Conservation (phyloP, 805 yeast genomes). For the Lachancea cidri region DNA sequence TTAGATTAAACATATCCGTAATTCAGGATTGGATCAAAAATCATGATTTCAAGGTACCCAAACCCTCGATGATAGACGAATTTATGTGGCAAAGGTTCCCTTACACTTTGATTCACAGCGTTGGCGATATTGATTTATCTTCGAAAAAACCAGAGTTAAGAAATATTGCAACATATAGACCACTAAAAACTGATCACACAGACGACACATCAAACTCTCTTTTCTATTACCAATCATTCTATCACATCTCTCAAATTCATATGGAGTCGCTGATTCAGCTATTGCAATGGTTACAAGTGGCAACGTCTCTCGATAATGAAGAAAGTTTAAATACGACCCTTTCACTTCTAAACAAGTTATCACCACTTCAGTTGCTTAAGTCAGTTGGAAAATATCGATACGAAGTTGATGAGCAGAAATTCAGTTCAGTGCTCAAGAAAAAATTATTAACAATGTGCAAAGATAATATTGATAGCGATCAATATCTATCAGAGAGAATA, state of each 20-base stretch:
- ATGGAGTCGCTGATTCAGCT: constrained; percentile 71
- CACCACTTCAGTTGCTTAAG: constrained; percentile 65
- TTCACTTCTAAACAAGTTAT: constrained; percentile 49
- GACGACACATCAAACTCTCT: constrained; percentile 36
- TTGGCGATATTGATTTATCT: constrained; percentile 23
- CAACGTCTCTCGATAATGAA: constrained; percentile 63
- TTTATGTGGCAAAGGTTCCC: constrained; percentile 37
- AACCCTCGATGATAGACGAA: constrained; percentile 34
- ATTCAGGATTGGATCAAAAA: constrained; percentile 90
- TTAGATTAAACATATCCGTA: constrained; percentile 77
- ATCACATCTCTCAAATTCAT: constrained; percentile 59
- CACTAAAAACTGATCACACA: constrained; percentile 9
- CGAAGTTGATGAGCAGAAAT: constrained; percentile 72
- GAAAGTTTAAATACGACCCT: constrained; percentile 55
- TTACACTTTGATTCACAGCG: constrained; percentile 32
- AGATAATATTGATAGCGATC: constrained; percentile 14
- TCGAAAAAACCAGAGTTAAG: constrained; percentile 16
- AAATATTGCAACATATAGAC: constrained; percentile 25
- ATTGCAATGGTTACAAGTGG: constrained; percentile 86
- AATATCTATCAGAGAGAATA: constrained; percentile 47
- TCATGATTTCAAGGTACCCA: constrained; percentile 27
- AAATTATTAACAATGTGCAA: constrained; percentile 21
- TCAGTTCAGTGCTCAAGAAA: constrained; percentile 48
- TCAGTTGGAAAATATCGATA: constrained; percentile 72
- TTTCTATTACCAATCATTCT: constrained; percentile 61